Base-by-base conservation (phyloP, 2,329 filamentous ascomycete species). In the Scleromitrula shiraiana region DNA sequence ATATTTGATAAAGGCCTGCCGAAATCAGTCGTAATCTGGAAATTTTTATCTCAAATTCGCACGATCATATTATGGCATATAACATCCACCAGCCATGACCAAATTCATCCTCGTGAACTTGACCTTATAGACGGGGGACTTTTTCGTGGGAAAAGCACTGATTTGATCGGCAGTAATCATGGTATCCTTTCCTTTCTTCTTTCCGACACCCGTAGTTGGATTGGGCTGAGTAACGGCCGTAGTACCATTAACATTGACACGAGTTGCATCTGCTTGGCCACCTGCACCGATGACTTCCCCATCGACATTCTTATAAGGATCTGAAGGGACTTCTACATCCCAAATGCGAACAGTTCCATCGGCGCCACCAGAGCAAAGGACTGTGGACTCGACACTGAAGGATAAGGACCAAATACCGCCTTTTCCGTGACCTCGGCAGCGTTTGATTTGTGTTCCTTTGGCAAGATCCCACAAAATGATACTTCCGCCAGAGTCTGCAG, bases 41-140 rank as follows among this genome's bases (percentile, higher is more conserved):
- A n/a, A n/a, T 14, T 30, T 30, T 3, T 4, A 4, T 14, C 9
- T 3, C 8, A 30, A 4, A 4, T 12, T 14, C 4, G 10, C 29
- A 30, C n/a, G 4, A 30, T 4, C 6, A 12, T 8, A 39, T 12
- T 27, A 49, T 24, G 59, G 58, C 15, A 59, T 46, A 58, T 80
- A 83, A 60, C 78, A 82, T 20, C 90, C 88, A 39, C 86, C 88
- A 19, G 89, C 89, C 52, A 97, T 74, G 10, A 96, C 84, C 56
- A 97, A 68, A 64, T 98, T 98, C 88, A 95, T 96, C 52, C 88
- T 76, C 3, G 93, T 97, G 61, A 96, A 96, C 61, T 85, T 80
- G 46, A 95, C 90, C 68, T 91, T 93, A 67, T 94, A 87, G 9
- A 97, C 87, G 0, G 91, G 90, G 14, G 85, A 91, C 70, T 95